Conservation (phyloP, 2,329 filamentous ascomycete species). For the Emergomyces orientalis region DNA sequence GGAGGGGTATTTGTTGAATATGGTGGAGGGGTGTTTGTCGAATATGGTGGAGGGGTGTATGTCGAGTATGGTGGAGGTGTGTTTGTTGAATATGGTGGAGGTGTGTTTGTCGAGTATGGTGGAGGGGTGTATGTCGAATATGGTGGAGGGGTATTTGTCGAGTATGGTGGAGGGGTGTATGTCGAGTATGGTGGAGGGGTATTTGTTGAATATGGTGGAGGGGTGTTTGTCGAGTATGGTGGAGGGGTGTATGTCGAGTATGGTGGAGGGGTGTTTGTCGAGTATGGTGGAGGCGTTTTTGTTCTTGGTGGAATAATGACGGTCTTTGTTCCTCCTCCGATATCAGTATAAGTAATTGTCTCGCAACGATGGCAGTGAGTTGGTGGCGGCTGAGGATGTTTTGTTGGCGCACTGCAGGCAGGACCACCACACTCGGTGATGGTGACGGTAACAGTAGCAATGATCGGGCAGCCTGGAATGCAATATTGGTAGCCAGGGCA, state of each 20-base stretch:
- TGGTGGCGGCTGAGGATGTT: background rate
- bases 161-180: too few relatives aligned
- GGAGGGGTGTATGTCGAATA: too few relatives aligned
- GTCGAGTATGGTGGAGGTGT: background rate
- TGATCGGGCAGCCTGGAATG: slow-evolving; percentile 9
- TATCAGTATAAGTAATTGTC: slow-evolving; percentile 24
- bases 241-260: background rate
- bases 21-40: background rate
- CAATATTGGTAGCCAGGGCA: slow-evolving; percentile 8
- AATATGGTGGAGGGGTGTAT: background rate
- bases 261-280: background rate
- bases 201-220: background rate
- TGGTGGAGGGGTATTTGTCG: too few relatives aligned
- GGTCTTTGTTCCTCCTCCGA: slow-evolving; percentile 19
- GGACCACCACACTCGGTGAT: slow-evolving; percentile 13
- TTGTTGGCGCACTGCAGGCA: background rate
- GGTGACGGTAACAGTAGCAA: slow-evolving; percentile 16
- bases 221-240: background rate
- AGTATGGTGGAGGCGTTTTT: background rate
- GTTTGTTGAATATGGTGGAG: background rate
- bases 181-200: background rate
- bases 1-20: background rate
- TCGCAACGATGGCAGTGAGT: slow-evolving; percentile 19
- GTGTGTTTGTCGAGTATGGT: background rate
- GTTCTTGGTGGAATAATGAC: slow-evolving; percentile 20